phyloP scores from a whole-genome alignment of 495 filamentous ascomycete genomes.

The Aspergillus leporis region DNA sequence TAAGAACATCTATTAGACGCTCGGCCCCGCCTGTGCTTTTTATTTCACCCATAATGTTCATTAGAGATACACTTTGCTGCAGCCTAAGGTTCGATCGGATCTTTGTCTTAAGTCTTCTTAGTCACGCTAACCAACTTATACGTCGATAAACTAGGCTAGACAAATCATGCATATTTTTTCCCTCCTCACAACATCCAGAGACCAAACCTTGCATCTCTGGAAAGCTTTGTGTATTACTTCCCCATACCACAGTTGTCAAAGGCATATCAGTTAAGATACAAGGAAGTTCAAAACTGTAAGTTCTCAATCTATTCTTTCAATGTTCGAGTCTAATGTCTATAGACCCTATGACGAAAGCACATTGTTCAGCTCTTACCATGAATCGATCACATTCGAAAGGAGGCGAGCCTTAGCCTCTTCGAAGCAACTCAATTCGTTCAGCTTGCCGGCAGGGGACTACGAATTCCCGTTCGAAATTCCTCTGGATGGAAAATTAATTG shows the following conservation, averaged over 20 bases:
- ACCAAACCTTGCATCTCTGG: conserved; percentile 15
- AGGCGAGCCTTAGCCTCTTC: conserved; percentile 21
- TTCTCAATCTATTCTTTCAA: neutral
- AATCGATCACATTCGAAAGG: conserved; percentile 16
- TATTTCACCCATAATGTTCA: neutral
- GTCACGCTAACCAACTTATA: neutral
- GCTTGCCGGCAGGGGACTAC: conserved; percentile 24
- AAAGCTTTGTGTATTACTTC: conserved; percentile 15
- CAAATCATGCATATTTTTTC: conserved; percentile 23
- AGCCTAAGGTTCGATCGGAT: conserved; percentile 4
- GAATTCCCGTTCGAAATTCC: conserved; percentile 29
- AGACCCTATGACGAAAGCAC: conserved; percentile 14
- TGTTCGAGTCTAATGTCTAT: neutral
- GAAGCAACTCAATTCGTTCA: conserved; percentile 21
- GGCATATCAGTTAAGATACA: conserved; percentile 19
- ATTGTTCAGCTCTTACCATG: conserved; percentile 6
- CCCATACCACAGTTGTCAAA: conserved; percentile 11
- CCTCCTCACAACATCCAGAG: conserved; percentile 4
- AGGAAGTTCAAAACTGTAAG: conserved; percentile 23
- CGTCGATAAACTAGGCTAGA: conserved; percentile 15
- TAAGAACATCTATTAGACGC: too few species aligned
- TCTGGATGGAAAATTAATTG: conserved; percentile 12
- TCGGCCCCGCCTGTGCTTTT: neutral
- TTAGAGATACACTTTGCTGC: neutral
- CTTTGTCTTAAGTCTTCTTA: neutral